These are phyloP conservation scores for Rhazya stricta DNA, from an alignment of 257 asterid genomes.

Conservation along the genomic window DNA sequence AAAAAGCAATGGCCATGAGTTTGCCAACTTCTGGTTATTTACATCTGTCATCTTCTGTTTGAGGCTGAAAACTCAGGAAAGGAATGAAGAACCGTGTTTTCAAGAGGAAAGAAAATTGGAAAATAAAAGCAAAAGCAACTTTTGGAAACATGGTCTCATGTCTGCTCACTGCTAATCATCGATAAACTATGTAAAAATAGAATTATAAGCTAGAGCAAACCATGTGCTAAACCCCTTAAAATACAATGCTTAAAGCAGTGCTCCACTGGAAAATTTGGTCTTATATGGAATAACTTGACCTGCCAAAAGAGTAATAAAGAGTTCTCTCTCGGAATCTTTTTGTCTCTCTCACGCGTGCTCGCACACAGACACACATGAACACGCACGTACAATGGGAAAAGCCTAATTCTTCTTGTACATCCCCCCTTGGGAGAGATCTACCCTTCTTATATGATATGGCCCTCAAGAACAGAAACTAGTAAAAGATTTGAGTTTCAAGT, in stretches of 20 bases:
- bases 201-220: constrained; percentile 22
- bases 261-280: constrained; percentile 24
- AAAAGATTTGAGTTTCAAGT: constrained; percentile 2
- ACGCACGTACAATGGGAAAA: not conserved
- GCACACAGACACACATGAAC: not conserved
- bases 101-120: constrained; percentile 19
- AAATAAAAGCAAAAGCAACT: constrained; percentile 38
- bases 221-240: constrained; percentile 42
- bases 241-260: constrained; percentile 12
- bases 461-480: not conserved
- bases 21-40: constrained; percentile 29
- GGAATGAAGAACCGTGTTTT: constrained; percentile 31
- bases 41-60: constrained; percentile 26
- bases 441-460: not conserved
- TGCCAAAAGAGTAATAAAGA: constrained; percentile 23
- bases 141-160: constrained; percentile 47
- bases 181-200: constrained; percentile 8
- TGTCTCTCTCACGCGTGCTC: constrained; percentile 3
- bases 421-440: not conserved
- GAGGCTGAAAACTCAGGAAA: constrained; percentile 31
- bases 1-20: constrained; percentile 26
- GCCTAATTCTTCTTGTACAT: not conserved
- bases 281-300: constrained; percentile 29
- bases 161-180: constrained; percentile 12
- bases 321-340: constrained; percentile 26